Evolutionary conservation across 345 rosid species (phyloP), one percentile per base, ranked within the genome.

Genomic region (Linum usitatissimum): DNA sequence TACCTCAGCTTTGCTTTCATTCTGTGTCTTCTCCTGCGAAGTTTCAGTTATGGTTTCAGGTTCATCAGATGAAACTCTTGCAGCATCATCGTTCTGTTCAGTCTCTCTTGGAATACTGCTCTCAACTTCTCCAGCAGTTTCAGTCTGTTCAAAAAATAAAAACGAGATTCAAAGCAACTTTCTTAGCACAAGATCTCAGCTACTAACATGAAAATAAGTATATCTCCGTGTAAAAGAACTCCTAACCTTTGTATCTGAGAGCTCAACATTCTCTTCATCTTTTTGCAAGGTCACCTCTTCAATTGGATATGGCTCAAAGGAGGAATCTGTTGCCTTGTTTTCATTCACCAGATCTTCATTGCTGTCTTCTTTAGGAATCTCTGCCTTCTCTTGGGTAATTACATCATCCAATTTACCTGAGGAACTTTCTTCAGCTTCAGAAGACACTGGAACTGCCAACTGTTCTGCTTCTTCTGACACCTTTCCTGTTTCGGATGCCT

Each of bases 61-160:
- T 64, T n/a, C 60, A 64, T 59, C 42, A 39, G 54, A 31, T 69
- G 59, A 30, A 58, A 20, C 19, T 58, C 21, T n/a, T 61, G 38
- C 21, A 55, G 42, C 30, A 64, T 59, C 71, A 66, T 53, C 60
- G 21, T 60, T 42, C 54, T 64, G 42, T 51, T 30, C 28, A 28
- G 23, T 66, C 30, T 40, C 62, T 4, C 51, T 30, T 57, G 30
- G 42, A 57, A 42, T 9, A 10, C 51, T n/a, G 18, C 65, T 69
- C 55, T 70, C 62, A 42, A 38, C 39, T 18, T 38, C 39, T 59
- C 21, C 34, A 48, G 18, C 38, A 20, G 66, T 58, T 30, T 57
- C 9, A n/a, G 63, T 42, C 53, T 53, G 58, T 30, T 53, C 58
- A 9, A 36, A 48, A 57, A 55, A 34, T 18, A n/a, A 42, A 28